phyloP scores from a whole-genome alignment of 2,329 filamentous ascomycete species.

The Periconia sp. region DNA sequence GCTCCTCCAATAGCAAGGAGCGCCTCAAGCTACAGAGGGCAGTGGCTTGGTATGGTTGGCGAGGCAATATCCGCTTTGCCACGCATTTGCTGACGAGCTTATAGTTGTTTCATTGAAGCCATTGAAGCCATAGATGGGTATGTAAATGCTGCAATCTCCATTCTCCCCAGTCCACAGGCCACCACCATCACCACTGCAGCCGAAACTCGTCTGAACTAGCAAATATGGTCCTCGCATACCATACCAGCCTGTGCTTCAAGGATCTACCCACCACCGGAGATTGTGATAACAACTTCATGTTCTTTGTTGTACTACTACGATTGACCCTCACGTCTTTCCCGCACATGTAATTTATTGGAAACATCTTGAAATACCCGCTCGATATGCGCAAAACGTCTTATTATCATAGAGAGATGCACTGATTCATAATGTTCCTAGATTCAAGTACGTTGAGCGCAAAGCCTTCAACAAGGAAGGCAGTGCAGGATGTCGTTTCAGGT shows the following conservation, averaged over 20 bases:
- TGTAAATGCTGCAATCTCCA: background rate
- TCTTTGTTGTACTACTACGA: background rate
- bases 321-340: too few species aligned
- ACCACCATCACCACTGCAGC: background rate
- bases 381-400: background rate
- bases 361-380: background rate
- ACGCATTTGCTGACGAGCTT: background rate
- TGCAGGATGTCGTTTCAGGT: conserved; percentile 36
- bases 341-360: too few species aligned
- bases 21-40: conserved; percentile 32
- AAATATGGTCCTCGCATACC: background rate
- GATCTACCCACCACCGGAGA: background rate
- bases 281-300: background rate
- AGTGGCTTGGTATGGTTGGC: conserved; percentile 24
- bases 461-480: conserved; percentile 29
- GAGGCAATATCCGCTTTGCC: background rate
- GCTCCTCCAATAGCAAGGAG: conserved; percentile 27
- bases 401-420: background rate
- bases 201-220: background rate
- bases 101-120: conserved; percentile 32
- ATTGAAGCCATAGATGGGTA: conserved; percentile 33
- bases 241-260: background rate
- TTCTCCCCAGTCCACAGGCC: background rate
- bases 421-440: conserved; percentile 6
- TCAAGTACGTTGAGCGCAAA: conserved; percentile 36